A percentile compares a stretch with the other conserved stretches of the same genome.
Evolutionary conservation across 2,329 filamentous ascomycete genomes (phyloP).

Genomic region (Fusarium subtropicale): DNA sequence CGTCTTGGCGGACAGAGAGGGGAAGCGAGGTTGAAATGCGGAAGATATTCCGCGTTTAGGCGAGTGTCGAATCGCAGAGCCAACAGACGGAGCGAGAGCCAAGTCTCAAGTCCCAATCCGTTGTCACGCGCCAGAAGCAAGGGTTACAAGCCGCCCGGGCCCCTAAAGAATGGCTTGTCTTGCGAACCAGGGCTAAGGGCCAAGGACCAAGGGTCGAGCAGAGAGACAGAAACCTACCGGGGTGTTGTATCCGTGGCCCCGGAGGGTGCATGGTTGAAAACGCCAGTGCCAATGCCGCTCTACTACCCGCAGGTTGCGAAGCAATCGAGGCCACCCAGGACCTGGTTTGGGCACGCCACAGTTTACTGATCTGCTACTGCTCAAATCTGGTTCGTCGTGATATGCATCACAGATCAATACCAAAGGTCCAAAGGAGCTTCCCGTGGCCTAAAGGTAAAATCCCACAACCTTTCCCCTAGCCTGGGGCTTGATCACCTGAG

Average conservation of each 20-base stretch:
- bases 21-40: conserved; percentile 18
- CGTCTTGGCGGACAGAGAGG: conserved; percentile 12
- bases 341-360: conserved; percentile 38
- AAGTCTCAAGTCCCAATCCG: conserved; percentile 25
- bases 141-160: conserved; percentile 26
- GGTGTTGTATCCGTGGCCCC: conserved; percentile 16
- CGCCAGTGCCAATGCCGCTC: conserved; percentile 35
- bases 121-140: conserved; percentile 45
- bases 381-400: conserved; percentile 34
- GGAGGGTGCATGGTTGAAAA: conserved; percentile 15
- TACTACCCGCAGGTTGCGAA: conserved; percentile 20
- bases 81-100: conserved; percentile 3
- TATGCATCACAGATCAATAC: conserved; percentile 23
- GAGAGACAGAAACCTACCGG: conserved; percentile 19
- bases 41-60: conserved; percentile 46
- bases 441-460: conserved; percentile 30
- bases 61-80: conserved; percentile 36
- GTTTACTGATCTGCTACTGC: conserved; percentile 37
- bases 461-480: conserved; percentile 1
- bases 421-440: conserved; percentile 38
- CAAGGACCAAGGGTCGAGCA: background rate
- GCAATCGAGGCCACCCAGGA: conserved; percentile 44
- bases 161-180: conserved; percentile 26
- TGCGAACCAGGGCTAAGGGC: conserved; percentile 16
- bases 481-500: conserved; percentile 11